These are phyloP conservation scores for Trichoderma sp. DNA, from an alignment of 2,329 filamentous ascomycete genomes.

Conservation along the genomic window DNA sequence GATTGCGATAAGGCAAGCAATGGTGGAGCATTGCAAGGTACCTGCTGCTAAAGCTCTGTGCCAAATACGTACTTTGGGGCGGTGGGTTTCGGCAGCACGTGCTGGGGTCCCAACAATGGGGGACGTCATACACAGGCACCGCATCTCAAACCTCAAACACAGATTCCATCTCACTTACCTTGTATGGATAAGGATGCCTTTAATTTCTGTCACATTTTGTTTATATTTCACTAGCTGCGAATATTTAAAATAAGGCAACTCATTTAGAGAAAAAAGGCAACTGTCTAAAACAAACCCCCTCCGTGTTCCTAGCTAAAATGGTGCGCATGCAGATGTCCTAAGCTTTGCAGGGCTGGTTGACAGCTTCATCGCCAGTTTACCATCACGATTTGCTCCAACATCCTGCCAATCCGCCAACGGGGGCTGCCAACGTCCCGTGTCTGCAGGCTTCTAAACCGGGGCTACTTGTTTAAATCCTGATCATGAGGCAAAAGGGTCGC, in stretches of 20 bases:
- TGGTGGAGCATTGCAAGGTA: slow-evolving; percentile 3
- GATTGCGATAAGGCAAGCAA: slow-evolving; percentile 12
- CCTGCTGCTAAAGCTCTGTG: not conserved
- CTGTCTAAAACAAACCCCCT: not conserved
- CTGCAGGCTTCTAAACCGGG: not conserved
- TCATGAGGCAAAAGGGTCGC: not conserved
- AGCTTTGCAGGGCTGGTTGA: not conserved
- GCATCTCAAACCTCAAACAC: not conserved
- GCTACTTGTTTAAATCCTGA: not conserved
- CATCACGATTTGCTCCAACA: not conserved
- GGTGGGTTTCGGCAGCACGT: slow-evolving; percentile 8
- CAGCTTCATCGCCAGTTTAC: not conserved
- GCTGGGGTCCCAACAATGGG: not conserved
- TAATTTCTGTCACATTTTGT: not conserved
- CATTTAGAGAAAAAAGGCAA: not conserved
- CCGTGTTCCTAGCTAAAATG: not conserved
- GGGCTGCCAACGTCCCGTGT: not conserved
- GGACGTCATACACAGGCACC: slow-evolving; percentile 1
- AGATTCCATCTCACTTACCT: not conserved
- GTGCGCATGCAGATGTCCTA: not conserved
- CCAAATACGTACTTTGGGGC: not conserved
- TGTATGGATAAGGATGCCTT: not conserved
- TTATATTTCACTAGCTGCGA: not conserved
- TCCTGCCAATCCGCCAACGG: not conserved
- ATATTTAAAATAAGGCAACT: not conserved